Evolutionary conservation across 2,329 filamentous ascomycete species (phyloP), one percentile per base, ranked within the genome.

Genomic region (Ceratocystis cubensis): DNA sequence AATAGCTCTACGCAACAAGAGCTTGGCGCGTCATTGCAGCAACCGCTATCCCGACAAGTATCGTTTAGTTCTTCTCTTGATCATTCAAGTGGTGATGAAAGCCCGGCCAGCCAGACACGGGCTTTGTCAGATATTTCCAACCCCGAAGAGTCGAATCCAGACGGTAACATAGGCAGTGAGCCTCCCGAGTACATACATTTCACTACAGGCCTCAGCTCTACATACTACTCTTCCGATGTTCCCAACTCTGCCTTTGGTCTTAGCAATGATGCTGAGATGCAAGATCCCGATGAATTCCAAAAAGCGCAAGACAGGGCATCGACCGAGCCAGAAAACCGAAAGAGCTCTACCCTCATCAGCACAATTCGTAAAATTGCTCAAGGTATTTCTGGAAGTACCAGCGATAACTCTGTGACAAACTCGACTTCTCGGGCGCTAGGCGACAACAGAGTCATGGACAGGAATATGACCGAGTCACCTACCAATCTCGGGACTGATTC

Each of bases 401-500:
- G 59, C 37, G 65, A 61, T 13, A 30, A 17, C 25, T 45, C 48
- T 37, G 56, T 41, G 15, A 61, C 53, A 33, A 56, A 50, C 25
- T 13, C 41, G 53, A 48, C 20, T 25, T 46, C 44, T 61, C 53
- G 63, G 5, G 37, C 10, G 17, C 45, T 30, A 33, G 45, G 44
- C 15, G 41, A 45, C 22, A 28, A 50, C 8, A 20, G 22, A 22
- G 64, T 70, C 41, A 63, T 50, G 13, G 57, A 64, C n/a, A 61
- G 57, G 22, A 61, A 37, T 17, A 20, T 69, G 7, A 68, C 67
- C 15, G 67, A 69, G 61, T 69, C 69, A 22, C 69, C 69, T 15
- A 59, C 53, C 72, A 28, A 71, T 74, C 62, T 73, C 72, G 22
- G 72, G 75, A 57, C 72, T 75, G 13, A 65, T 67, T 20, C 48